Evolutionary conservation across 352 stramenopile species (phyloP).

Genomic region (Globisporangium acanthophoron): DNA sequence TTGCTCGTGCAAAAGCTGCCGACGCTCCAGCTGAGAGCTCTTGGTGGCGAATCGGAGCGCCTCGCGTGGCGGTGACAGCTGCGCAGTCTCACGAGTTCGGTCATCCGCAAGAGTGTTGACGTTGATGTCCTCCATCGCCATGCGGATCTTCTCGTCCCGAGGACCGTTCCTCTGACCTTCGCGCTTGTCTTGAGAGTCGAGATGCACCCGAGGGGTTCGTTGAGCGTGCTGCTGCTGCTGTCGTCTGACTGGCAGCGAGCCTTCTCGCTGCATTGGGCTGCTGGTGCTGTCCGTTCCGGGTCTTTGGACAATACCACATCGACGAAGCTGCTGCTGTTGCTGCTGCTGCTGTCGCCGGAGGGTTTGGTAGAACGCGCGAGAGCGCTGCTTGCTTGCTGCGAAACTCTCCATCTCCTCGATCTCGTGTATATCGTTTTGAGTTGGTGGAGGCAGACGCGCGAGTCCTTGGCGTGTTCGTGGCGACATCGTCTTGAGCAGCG

Average conservation of each 20-base stretch:
- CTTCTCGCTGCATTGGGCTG: not conserved
- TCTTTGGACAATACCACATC: not conserved
- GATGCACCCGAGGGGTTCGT: not conserved
- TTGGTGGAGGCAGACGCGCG: slow-evolving; percentile 31
- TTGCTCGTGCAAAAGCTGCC: slow-evolving; percentile 5
- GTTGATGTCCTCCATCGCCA: slow-evolving; percentile 28
- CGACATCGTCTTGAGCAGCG: slow-evolving; percentile 42
- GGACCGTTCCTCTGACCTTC: slow-evolving; percentile 1
- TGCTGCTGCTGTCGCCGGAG: slow-evolving; percentile 17
- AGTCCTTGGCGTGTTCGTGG: slow-evolving; percentile 39
- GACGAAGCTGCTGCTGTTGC: not conserved
- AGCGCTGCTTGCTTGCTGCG: slow-evolving; percentile 22
- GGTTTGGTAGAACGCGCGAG: slow-evolving; percentile 24
- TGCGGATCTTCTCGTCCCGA: slow-evolving; percentile 24
- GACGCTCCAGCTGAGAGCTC: slow-evolving; percentile 3
- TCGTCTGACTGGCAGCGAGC: not conserved
- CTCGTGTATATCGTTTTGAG: slow-evolving; percentile 23
- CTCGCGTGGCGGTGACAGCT: not conserved
- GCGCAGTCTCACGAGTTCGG: not conserved
- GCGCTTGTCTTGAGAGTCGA: not conserved
- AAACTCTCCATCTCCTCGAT: slow-evolving; percentile 40
- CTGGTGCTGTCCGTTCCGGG: not conserved
- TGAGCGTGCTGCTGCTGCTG: not conserved
- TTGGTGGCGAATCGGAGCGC: not conserved
- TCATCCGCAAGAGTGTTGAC: not conserved